These are phyloP conservation scores for Dactylellina sp. DNA, from an alignment of 2,329 filamentous ascomycete species.

Conservation along the genomic window DNA sequence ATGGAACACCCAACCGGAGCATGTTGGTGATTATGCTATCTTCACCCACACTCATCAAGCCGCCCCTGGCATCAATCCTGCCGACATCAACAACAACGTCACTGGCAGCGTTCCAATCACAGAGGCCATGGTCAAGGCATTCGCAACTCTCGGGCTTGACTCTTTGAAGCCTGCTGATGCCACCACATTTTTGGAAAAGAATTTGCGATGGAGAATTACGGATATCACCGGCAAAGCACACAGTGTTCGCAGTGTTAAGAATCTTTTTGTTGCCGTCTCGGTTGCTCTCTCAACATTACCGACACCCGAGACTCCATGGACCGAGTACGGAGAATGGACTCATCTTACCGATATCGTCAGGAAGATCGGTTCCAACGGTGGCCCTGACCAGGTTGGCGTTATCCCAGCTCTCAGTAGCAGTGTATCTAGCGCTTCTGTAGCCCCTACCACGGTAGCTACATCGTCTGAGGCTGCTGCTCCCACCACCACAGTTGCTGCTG, in stretches of 20 bases:
- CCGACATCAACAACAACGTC: constrained; percentile 59
- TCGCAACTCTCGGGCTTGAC: constrained; percentile 60
- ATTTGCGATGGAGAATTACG: constrained; percentile 62
- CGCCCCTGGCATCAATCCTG: neutral
- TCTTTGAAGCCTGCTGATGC: constrained; percentile 61
- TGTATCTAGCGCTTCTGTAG: neutral
- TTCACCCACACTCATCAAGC: constrained; percentile 62
- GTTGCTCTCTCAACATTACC: constrained; percentile 30
- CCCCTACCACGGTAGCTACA: neutral
- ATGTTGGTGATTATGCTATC: constrained; percentile 64
- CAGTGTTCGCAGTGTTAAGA: constrained; percentile 13
- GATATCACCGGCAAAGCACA: constrained; percentile 13
- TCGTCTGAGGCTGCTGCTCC: constrained; percentile 1
- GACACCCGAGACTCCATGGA: constrained; percentile 12
- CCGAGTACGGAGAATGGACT: constrained; percentile 33
- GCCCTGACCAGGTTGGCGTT: constrained; percentile 37
- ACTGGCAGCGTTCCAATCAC: constrained; percentile 65
- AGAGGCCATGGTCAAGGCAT: constrained; percentile 61
- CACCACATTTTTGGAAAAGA: constrained; percentile 60
- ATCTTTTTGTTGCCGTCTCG: constrained; percentile 33
- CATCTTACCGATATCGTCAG: constrained; percentile 43
- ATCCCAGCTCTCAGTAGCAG: constrained; percentile 12
- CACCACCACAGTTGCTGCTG: constrained; percentile 15
- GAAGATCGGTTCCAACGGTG: constrained; percentile 45
- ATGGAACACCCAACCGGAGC: constrained; percentile 64